Base-by-base conservation (phyloP, 164 flowering plant genomes). In the Stephania yunnanensis region DNA sequence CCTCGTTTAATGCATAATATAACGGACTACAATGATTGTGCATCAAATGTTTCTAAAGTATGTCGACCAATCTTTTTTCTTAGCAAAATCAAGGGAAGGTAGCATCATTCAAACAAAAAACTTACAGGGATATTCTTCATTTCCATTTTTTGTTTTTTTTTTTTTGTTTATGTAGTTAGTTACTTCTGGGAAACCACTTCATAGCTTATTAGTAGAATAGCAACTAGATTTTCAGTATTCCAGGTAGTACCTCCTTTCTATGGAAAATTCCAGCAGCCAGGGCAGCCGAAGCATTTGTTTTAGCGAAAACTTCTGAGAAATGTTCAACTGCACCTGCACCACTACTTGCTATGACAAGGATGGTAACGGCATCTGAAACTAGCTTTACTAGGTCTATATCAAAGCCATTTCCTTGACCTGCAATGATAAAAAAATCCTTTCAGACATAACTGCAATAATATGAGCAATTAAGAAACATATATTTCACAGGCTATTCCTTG, bases 251-350 rank as follows among this genome's bases (percentile, higher is more conserved):
- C 98, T 93, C 98, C 76, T 93, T 93, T 68, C 99, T 83, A 68
- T 95, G 99, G 82, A 95, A 95, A 73, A 95, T 92, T 52, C 98
- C 98, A 74, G 99, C 98, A 80, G 99, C 99, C 86, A 95, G 97
- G 46, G 95, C 97, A 66, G 99, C 99, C 69, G 98, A 93, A 72
- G 99, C 97, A 85, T 91, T 87, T 82, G 99, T 93, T 73, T 89
- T 77, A 69, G 11, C 74, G 80, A 92, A 95, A 74, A 95, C 99
- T 81, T 93, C 95, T 10, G 95, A 89, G 84, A 95, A 95, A 82
- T 95, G 98, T 64, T 92, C 87, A 46, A 76, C 89, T 46, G 85
- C 77, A 74, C 99, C 99, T 10, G 98, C 99, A 75, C 99, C 98
- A 80, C 99, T 95, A 80, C 99, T 95, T 77, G 99, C 99, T 78